These are phyloP conservation scores for Debaryomyces hansenii DNA, from an alignment of 805 yeast genomes.

Conservation along the genomic window DNA sequence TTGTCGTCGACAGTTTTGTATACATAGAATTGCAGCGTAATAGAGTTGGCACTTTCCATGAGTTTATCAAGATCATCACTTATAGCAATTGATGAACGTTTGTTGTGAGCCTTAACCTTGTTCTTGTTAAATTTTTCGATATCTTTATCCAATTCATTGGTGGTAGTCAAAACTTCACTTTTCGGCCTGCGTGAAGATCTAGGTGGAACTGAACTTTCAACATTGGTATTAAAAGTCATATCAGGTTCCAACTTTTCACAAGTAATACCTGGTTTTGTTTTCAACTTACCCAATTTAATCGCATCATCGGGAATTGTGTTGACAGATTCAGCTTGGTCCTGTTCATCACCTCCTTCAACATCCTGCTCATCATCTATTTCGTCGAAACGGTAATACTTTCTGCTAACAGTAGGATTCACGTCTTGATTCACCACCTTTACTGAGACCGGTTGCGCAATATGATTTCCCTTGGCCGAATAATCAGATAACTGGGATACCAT, in stretches of 20 bases:
- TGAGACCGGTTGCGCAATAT: slow-evolving; percentile 22
- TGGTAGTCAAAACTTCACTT: slow-evolving; percentile 18
- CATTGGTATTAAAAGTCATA: slow-evolving; percentile 29
- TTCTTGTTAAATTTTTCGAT: slow-evolving; percentile 6
- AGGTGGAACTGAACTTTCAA: slow-evolving; percentile 39
- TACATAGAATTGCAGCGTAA: not conserved
- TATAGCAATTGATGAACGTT: slow-evolving; percentile 26
- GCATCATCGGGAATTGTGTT: slow-evolving; percentile 8
- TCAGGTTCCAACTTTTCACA: slow-evolving; percentile 21
- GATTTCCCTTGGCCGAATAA: slow-evolving; percentile 19
- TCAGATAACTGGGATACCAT: slow-evolving; percentile 20
- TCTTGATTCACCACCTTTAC: slow-evolving; percentile 19
- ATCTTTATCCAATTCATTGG: slow-evolving; percentile 7
- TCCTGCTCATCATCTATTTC: not conserved
- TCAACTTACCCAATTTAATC: slow-evolving; percentile 12
- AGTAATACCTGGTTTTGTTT: slow-evolving; percentile 2
- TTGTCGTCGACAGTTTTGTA: not conserved
- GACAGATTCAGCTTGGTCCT: slow-evolving; percentile 2
- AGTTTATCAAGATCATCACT: slow-evolving; percentile 39
- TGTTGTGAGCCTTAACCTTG: slow-evolving; percentile 6
- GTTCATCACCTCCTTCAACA: not conserved
- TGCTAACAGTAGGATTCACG: slow-evolving; percentile 2
- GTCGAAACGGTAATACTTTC: not conserved
- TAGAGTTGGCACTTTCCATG: slow-evolving; percentile 33
- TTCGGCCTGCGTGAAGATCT: slow-evolving; percentile 40